Percentiles rank a stretch among this genome's conserved stretches.
Evolutionary conservation across 352 stramenopile species (phyloP).

Genomic region (Globisporangium paroecandrum): DNA sequence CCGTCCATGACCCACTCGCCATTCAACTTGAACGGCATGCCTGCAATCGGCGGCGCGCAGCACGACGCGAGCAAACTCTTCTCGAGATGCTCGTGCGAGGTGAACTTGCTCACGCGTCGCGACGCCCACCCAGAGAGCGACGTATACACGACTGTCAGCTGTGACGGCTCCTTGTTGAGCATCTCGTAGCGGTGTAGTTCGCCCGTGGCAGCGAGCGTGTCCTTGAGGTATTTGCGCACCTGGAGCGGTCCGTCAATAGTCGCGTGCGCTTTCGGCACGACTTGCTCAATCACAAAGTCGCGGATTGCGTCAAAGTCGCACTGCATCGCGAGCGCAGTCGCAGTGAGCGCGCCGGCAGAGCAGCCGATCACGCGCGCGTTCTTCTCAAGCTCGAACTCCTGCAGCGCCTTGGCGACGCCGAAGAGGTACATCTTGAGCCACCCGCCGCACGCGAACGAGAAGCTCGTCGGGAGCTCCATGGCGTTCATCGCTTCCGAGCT

Average conservation of each 20-base stretch:
- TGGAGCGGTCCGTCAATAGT: slow-evolving; percentile 53
- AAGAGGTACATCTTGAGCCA: slow-evolving; percentile 90
- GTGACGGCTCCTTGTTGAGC: slow-evolving; percentile 41
- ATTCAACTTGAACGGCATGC: slow-evolving; percentile 78
- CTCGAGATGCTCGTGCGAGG: slow-evolving; percentile 57
- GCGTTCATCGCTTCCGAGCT: background rate
- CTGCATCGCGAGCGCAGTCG: slow-evolving; percentile 60
- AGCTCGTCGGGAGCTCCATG: slow-evolving; percentile 31
- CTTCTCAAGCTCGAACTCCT: slow-evolving; percentile 64
- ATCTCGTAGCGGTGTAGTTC: slow-evolving; percentile 42
- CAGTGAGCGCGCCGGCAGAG: slow-evolving; percentile 69
- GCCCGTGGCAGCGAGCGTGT: slow-evolving; percentile 38
- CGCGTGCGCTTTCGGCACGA: slow-evolving; percentile 53
- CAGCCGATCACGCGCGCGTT: slow-evolving; percentile 69
- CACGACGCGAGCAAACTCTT: slow-evolving; percentile 74
- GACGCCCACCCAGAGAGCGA: slow-evolving; percentile 71
- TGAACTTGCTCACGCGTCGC: slow-evolving; percentile 61
- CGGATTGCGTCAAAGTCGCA: slow-evolving; percentile 77
- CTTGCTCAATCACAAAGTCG: slow-evolving; percentile 51
- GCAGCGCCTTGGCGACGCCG: slow-evolving; percentile 80
- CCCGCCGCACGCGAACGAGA: slow-evolving; percentile 84
- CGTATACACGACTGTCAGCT: slow-evolving; percentile 67
- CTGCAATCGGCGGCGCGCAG: slow-evolving; percentile 74
- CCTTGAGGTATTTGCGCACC: slow-evolving; percentile 61
- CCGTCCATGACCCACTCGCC: slow-evolving; percentile 87